These are phyloP conservation scores for Ceratocystis cubensis DNA, from an alignment of 2,329 filamentous ascomycete species.

Conservation along the genomic window DNA sequence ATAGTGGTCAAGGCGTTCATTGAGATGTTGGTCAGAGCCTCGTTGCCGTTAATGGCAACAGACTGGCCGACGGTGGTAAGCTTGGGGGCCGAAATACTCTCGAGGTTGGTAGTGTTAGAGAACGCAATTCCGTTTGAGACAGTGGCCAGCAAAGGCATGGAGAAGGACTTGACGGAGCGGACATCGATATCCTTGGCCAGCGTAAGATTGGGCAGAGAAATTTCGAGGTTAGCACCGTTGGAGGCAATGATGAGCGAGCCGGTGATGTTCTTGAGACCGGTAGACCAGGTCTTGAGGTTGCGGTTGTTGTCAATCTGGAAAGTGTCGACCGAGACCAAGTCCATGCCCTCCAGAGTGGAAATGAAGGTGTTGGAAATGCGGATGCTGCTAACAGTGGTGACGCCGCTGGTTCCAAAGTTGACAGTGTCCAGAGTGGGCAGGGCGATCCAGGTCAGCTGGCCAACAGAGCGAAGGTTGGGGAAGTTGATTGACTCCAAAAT, in stretches of 20 bases:
- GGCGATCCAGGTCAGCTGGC: conserved; percentile 56
- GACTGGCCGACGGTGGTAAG: conserved; percentile 52
- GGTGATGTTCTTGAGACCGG: conserved; percentile 65
- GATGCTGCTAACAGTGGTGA: conserved; percentile 57
- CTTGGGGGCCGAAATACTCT: conserved; percentile 51
- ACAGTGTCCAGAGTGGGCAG: conserved; percentile 47
- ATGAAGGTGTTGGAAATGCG: conserved; percentile 79
- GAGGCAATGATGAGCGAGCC: conserved; percentile 58
- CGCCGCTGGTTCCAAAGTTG: conserved; percentile 39
- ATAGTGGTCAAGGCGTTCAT: conserved; percentile 56
- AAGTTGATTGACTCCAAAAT: conserved; percentile 57
- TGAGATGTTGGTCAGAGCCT: conserved; percentile 56
- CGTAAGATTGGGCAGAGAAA: conserved; percentile 66
- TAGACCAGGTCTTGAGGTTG: conserved; percentile 61
- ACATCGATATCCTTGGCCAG: conserved; percentile 43
- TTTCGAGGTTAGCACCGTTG: conserved; percentile 61
- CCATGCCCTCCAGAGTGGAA: conserved; percentile 64
- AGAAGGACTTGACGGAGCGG: conserved; percentile 63
- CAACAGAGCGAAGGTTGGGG: conserved; percentile 50
- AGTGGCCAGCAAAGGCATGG: conserved; percentile 55
- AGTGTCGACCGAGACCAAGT: conserved; percentile 56
- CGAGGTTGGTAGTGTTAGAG: conserved; percentile 60
- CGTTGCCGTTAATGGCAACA: conserved; percentile 52
- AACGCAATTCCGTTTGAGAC: conserved; percentile 75
- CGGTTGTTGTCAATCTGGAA: conserved; percentile 87